Evolutionary conservation across 371 early-diverging fungal genomes (phyloP), one percentile per base, ranked within the genome.

Genomic region (Saksenaea vasiformis): DNA sequence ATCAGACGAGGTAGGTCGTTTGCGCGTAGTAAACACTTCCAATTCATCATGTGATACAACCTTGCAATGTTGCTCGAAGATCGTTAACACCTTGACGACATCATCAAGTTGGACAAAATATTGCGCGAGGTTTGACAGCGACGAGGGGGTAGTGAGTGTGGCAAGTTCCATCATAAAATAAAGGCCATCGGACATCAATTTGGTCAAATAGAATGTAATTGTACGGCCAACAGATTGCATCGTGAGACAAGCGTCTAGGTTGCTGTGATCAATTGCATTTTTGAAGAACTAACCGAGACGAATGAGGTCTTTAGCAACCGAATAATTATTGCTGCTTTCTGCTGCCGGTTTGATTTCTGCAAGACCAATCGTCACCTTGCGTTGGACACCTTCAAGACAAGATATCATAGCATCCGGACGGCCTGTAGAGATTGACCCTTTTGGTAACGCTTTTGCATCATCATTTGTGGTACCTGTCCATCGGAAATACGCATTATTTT

Each of bases 121-220:
- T n/a, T 56, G 9, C 22, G 56, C 31, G 22, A 56, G 35, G 56
- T 56, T 56, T 56, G 56, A 31, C 56, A 56, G 37, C 31, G 54
- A 54, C 54, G 22, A 15, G 26, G 54, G 54, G 2, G 19, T 54
- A 54, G 39, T 39, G 37, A 58, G n/a, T 58, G 37, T 39, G 39
- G 39, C 58, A 36, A 58, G 58, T 58, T 58, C 58, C 58, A 58
- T 58, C 58, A 58, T 58, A 38, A 39, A 13, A 24, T 58, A 58
- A 36, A 58, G 58, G 37, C 58, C 58, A 58, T 58, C 58, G 5
- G 37, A 38, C 58, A 58, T 36, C 37, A 58, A 39, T 36, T 36
- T 58, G 11, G 58, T 58, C 39, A 58, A 39, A 19, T 58, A 58
- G 39, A 58, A 58, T 5, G 39, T 58, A 24, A 14, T 58, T 9